Evolutionary conservation across 345 rosid species (phyloP), one percentile per base, ranked within the genome.

Genomic region (Aquilaria yunnanensis): DNA sequence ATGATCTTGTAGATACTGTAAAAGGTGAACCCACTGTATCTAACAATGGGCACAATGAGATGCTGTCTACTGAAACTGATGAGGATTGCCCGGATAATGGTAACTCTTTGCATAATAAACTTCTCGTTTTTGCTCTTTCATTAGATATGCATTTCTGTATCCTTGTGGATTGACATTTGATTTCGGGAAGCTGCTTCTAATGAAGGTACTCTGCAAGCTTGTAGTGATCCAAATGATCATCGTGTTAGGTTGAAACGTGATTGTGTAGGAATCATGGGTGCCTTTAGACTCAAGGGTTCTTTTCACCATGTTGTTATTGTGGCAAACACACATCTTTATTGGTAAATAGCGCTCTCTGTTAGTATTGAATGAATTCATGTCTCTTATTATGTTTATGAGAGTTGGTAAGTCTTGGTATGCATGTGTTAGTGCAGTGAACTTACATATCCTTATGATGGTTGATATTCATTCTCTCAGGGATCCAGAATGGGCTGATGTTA

Each of bases 191-290:
- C 3, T 37, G 43, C 43, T 37, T 9, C 43, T 37, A 37, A 9
- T 23, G 70, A 71, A 72, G 67, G 72, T 68, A 49, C 69, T 72
- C 61, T 63, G 13, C 67, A 79, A 72, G 82, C 77, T 61, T 73
- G 54, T 55, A 89, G 88, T 67, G 97, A 95, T 83, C 86, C 86
- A 57, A 77, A 80, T 71, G 97, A 94, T 68, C 96, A 89, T 60
- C 63, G 59, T 48, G 82, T 90, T 66, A 84, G 97, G 80, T 76
- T 88, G 54, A 86, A 82, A 69, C 95, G 96, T 0, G 91, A 94
- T 64, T 90, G 96, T 74, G 93, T 94, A 57, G 99, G 96, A 67
- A 80, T 88, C 59, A 82, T 88, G 90, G 88, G 93, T 76, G 99
- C 96, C 64, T 88, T 90, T 65, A 81, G 71, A 77, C 80, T 94